Base-by-base conservation (phyloP, 768 basidiomycete species). In the Pleurotus salmoneostramineus region DNA sequence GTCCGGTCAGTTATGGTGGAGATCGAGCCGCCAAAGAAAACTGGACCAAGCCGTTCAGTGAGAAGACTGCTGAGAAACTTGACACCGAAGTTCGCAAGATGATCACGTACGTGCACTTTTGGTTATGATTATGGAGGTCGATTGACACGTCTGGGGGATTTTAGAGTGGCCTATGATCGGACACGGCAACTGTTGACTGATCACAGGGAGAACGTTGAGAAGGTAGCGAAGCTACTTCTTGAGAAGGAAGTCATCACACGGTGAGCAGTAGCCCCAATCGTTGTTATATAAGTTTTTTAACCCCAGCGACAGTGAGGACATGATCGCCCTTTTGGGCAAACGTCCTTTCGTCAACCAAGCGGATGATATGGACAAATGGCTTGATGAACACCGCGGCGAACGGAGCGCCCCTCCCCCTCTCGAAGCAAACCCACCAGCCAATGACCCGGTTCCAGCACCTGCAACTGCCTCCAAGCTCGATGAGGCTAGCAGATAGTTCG, bases 1-100 rank as follows among this genome's bases (percentile, higher is more conserved):
- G 97, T 1, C 97, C 97, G 1, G 92, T 99, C 61, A 95, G 93
- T 65, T 99, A 98, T 67, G 94, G 95, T 51, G 91, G 91, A n/a
- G 81, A 86, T 48, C 84, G 92, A 62, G 89, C 87, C 31, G 81
- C 91, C 46, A 87, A 87, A 45, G 94, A 96, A 68, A 77, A 83
- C 54, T 96, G 94, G 89, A 92, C 92, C 54, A 99, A 99, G 70
- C 97, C 96, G 4, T 99, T 98, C 79, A 94, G 92, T 64, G 97
- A 99, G 80, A 92, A 91, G 72, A 98, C 97, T 0, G 93, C 90
- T 1, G 91, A 98, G 75, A 89, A 95, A 80, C 77, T 98, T 12
- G 97, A 99, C 67, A 70, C 69, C 6, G 88, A 95, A 73, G 95
- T 98, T 17, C 88, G 93, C 68, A 95, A 92, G 78, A 97, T 98